phyloP scores from a whole-genome alignment of 2,329 filamentous ascomycete species.

The Madurella fahalii region DNA sequence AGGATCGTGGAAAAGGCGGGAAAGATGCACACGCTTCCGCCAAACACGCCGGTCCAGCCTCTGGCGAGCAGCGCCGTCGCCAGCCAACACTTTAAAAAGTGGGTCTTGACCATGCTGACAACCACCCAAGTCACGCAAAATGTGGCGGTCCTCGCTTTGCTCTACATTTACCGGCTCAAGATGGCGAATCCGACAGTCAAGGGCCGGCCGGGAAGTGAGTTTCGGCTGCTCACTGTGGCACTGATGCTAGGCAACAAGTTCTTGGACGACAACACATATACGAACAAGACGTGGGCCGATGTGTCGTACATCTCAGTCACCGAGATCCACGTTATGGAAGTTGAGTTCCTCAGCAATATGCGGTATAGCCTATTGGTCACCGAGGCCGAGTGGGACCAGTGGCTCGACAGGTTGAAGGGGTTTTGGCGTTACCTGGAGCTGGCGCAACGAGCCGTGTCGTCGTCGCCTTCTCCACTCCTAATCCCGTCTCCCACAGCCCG shows the following conservation, averaged over 20 bases:
- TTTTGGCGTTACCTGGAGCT: conserved; percentile 81
- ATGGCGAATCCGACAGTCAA: conserved; percentile 84
- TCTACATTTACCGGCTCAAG: conserved; percentile 93
- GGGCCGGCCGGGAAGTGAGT: conserved; percentile 90
- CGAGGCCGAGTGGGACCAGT: conserved; percentile 78
- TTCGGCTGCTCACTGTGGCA: conserved; percentile 85
- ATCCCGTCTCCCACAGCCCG: conserved; percentile 38
- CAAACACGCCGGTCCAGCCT: conserved; percentile 41
- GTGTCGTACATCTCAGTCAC: conserved; percentile 90
- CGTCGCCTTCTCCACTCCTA: conserved; percentile 38
- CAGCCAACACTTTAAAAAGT: conserved; percentile 79
- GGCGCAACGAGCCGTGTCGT: conserved; percentile 40
- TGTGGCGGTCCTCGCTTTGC: conserved; percentile 80
- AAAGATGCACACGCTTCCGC: conserved; percentile 45
- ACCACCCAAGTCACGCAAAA: conserved; percentile 97
- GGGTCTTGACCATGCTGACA: conserved; percentile 84
- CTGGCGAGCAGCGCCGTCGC: conserved; percentile 72
- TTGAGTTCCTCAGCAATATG: conserved; percentile 99
- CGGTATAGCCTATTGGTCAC: conserved; percentile 88
- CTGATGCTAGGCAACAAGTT: conserved; percentile 99
- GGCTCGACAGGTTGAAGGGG: conserved; percentile 76
- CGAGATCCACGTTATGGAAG: conserved; percentile 98
- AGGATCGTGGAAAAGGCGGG: conserved; percentile 74
- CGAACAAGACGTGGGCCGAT: conserved; percentile 99
- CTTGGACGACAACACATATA: conserved; percentile 97